Evolutionary conservation across 148 eudicot genomes (phyloP).

Genomic region (Rhododendron mucronatum): DNA sequence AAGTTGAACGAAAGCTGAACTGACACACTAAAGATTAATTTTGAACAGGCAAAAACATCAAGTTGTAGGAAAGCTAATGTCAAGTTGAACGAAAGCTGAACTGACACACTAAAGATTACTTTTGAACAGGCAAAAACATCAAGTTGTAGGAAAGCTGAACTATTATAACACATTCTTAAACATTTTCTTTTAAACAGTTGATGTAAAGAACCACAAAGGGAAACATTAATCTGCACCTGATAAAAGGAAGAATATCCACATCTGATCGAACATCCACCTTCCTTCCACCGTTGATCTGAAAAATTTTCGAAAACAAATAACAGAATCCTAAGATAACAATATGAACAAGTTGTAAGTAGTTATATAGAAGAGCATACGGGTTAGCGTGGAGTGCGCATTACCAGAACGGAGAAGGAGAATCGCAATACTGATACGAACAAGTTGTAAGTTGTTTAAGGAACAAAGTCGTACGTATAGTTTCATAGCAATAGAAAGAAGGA

Average conservation of each 20-base stretch:
- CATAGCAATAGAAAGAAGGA: neutral
- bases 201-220: neutral
- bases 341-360: neutral
- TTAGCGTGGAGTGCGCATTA: neutral
- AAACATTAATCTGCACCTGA: neutral
- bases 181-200: neutral
- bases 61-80: neutral
- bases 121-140: neutral
- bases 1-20: neutral
- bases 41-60: too few relatives aligned
- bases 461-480: neutral
- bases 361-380: neutral
- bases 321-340: neutral
- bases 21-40: too few relatives aligned
- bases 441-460: neutral
- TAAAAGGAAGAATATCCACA: neutral
- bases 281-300: neutral
- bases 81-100: neutral
- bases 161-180: neutral
- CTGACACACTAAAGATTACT: neutral
- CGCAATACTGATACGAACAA: neutral
- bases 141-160: neutral
- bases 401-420: neutral
- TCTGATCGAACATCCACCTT: neutral
- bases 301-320: neutral